Evolutionary conservation across 208 protist species (phyloP).

Genomic region (Trypanosoma conorhini): DNA sequence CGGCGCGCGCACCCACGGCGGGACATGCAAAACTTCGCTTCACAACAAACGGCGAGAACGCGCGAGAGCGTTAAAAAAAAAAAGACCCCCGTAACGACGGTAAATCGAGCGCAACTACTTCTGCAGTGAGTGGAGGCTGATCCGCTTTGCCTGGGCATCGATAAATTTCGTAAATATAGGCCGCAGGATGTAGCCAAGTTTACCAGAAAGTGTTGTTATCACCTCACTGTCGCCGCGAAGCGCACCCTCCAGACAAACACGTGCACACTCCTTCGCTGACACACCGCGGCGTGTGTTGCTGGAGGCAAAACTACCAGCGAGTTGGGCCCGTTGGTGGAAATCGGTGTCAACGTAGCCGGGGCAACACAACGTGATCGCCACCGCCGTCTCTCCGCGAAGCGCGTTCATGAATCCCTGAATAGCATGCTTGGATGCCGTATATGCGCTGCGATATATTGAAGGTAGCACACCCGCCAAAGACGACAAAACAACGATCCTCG

Average conservation of each 20-base stretch:
- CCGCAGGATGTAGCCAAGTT: constrained; percentile 75
- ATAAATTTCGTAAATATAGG: constrained; percentile 68
- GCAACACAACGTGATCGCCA: constrained; percentile 80
- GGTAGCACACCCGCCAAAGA: constrained; percentile 80
- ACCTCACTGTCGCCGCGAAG: constrained; percentile 67
- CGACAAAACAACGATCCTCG: constrained; percentile 73
- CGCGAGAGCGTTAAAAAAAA: neutral
- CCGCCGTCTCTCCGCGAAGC: constrained; percentile 68
- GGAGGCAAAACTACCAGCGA: constrained; percentile 33
- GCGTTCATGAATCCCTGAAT: constrained; percentile 90
- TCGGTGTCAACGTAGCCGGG: constrained; percentile 86
- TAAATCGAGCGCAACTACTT: neutral
- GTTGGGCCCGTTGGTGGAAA: constrained; percentile 68
- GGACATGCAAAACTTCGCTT: neutral
- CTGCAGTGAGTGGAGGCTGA: constrained; percentile 72
- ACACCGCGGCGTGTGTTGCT: constrained; percentile 63
- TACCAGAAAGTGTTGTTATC: constrained; percentile 66
- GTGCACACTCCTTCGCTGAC: constrained; percentile 48
- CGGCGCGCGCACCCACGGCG: neutral
- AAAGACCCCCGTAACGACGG: neutral
- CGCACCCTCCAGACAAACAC: constrained; percentile 51
- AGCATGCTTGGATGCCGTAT: constrained; percentile 86
- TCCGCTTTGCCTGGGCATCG: constrained; percentile 63
- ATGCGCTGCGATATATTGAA: constrained; percentile 70
- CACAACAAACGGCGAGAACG: neutral